Evolutionary conservation across 768 basidiomycete species (phyloP).

Genomic region (Lentinula boryana): DNA sequence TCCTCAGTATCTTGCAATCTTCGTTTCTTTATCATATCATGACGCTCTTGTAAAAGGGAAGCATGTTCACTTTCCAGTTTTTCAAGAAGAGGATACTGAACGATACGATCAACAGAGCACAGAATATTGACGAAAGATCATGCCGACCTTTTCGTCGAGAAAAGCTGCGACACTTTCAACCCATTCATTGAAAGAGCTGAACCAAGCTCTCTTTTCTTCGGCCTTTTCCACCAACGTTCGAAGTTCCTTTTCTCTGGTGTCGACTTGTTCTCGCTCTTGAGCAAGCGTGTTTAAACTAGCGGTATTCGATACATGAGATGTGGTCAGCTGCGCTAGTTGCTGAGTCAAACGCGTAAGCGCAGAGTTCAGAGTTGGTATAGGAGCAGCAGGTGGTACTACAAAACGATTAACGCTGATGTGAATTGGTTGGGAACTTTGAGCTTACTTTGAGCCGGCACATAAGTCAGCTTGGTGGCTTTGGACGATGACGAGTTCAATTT

Average conservation of each 20-base stretch:
- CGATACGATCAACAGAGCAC: conserved; percentile 6
- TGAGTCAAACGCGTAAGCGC: conserved; percentile 58
- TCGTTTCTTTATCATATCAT: conserved; percentile 61
- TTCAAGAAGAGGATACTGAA: conserved; percentile 72
- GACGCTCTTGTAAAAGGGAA: conserved; percentile 69
- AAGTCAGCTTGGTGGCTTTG: conserved; percentile 42
- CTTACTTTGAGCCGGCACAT: conserved; percentile 71
- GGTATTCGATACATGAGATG: conserved; percentile 64
- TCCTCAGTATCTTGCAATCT: conserved; percentile 74
- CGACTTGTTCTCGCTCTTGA: conserved; percentile 59
- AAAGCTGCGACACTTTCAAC: conserved; percentile 80
- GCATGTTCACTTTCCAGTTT: conserved; percentile 70
- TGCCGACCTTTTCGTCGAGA: conserved; percentile 76
- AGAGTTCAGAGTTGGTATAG: conserved; percentile 59
- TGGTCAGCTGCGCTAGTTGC: conserved; percentile 52
- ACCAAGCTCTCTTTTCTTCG: conserved; percentile 80
- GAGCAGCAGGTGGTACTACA: conserved; percentile 59
- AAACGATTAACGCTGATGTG: neutral
- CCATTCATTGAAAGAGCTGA: conserved; percentile 72
- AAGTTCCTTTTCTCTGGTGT: conserved; percentile 65
- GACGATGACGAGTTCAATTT: conserved; percentile 27
- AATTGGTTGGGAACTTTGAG: neutral
- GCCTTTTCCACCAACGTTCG: conserved; percentile 68
- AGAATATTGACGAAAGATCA: neutral
- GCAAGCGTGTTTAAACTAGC: conserved; percentile 49